A percentile compares a stretch with the other conserved stretches of the same genome.
phyloP scores from a whole-genome alignment of 208 protist genomes.

The Acanthamoeba castellanii region DNA sequence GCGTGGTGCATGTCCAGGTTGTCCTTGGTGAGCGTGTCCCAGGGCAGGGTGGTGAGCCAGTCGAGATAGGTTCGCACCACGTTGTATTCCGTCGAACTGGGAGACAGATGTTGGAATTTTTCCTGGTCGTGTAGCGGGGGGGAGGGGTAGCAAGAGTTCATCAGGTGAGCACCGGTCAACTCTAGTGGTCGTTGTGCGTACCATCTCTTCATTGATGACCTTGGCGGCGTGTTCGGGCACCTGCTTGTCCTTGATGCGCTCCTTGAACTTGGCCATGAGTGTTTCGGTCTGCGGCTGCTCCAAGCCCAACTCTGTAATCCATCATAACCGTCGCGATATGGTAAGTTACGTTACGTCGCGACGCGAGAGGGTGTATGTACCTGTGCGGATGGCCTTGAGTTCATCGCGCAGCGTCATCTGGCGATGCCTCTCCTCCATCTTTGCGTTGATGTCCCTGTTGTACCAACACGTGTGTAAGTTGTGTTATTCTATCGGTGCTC shows the following conservation, averaged over 20 bases:
- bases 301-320: conserved; percentile 21
- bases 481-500: background rate
- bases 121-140: background rate
- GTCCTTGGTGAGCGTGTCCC: conserved; percentile 61
- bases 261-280: conserved; percentile 70
- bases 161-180: background rate
- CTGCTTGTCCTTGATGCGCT: conserved; percentile 12
- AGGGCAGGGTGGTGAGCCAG: conserved; percentile 83
- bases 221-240: conserved; percentile 57
- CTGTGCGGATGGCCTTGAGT: conserved; percentile 59
- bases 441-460: conserved; percentile 36
- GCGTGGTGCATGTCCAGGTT: conserved; percentile 88
- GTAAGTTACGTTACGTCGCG: too few relatives aligned
- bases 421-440: conserved; percentile 58
- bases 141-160: background rate
- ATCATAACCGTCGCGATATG: background rate
- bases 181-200: background rate
- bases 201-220: conserved; percentile 81
- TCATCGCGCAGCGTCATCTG: conserved; percentile 52
- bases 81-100: conserved; percentile 86
- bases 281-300: conserved; percentile 69
- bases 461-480: background rate
- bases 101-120: conserved; percentile 29
- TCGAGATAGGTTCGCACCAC: conserved; percentile 92
- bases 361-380: background rate